Evolutionary conservation across 352 stramenopile genomes (phyloP).

Genomic region (Pythium guiyangense): DNA sequence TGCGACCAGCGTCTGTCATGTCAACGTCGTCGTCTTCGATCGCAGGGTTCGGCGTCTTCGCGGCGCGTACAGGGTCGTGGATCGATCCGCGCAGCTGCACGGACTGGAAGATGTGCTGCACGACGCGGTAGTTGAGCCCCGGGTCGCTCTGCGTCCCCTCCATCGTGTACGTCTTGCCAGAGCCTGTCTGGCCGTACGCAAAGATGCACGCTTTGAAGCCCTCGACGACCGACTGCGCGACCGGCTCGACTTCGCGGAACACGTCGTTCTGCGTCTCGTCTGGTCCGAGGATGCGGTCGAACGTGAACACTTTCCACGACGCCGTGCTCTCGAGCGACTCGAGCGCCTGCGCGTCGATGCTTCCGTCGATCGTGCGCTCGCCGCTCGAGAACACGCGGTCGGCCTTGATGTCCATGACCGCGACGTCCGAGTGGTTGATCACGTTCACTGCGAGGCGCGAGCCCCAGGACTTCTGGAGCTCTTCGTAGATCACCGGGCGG

Average conservation of each 20-base stretch:
- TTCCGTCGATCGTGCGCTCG: conserved; percentile 24
- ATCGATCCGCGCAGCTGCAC: conserved; percentile 69
- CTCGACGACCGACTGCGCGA: conserved; percentile 96
- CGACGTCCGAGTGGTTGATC: conserved; percentile 80
- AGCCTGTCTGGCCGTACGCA: conserved; percentile 96
- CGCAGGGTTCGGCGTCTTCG: conserved; percentile 15
- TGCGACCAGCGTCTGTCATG: background rate
- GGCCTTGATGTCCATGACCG: conserved; percentile 66
- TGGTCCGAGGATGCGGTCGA: conserved; percentile 96
- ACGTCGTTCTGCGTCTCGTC: conserved; percentile 93
- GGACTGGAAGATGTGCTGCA: conserved; percentile 84
- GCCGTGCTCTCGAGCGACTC: conserved; percentile 42
- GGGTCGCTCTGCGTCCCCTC: conserved; percentile 86
- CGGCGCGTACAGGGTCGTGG: conserved; percentile 32
- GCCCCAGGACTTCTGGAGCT: conserved; percentile 54
- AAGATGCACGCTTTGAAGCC: conserved; percentile 99
- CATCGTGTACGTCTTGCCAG: conserved; percentile 98
- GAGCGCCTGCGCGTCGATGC: conserved; percentile 25
- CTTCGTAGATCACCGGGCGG: conserved; percentile 76
- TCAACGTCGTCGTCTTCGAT: conserved; percentile 26
- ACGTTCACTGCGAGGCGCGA: conserved; percentile 68
- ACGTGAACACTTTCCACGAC: conserved; percentile 95
- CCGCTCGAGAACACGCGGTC: conserved; percentile 40
- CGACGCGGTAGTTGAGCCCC: conserved; percentile 74
- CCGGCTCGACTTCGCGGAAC: conserved; percentile 95